Evolutionary conservation across 768 basidiomycete species (phyloP).

Genomic region (Termitomyces sp.): DNA sequence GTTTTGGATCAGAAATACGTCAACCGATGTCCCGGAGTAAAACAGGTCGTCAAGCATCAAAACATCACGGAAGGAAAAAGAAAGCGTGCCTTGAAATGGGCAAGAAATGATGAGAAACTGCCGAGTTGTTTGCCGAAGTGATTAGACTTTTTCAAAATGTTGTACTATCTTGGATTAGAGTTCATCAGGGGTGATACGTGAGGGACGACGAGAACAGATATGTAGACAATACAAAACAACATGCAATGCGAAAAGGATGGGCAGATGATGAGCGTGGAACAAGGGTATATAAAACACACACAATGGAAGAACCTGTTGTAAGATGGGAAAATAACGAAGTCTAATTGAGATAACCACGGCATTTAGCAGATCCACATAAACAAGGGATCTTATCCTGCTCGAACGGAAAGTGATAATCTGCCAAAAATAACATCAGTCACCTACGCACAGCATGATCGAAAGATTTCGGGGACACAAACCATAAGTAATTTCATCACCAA

Average conservation of each 20-base stretch:
- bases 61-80: neutral
- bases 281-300: constrained; percentile 13
- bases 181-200: constrained; percentile 4
- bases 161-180: neutral
- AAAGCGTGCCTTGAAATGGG: neutral
- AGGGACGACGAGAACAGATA: constrained; percentile 9
- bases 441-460: neutral
- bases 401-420: constrained; percentile 99
- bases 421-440: neutral
- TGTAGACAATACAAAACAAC: constrained; percentile 16
- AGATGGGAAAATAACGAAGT: constrained; percentile 14
- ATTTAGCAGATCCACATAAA: constrained; percentile 84
- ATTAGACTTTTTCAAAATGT: neutral
- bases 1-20: neutral
- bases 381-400: constrained; percentile 98
- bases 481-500: constrained; percentile 98
- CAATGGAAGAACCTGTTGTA: constrained; percentile 5
- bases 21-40: neutral
- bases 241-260: constrained; percentile 12
- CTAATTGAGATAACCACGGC: constrained; percentile 96
- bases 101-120: neutral
- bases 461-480: constrained; percentile 43
- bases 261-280: constrained; percentile 8
- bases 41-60: neutral
- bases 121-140: neutral